Conservation (phyloP, 768 basidiomycete species). For the Rhodosporidiobolus odoratus region DNA sequence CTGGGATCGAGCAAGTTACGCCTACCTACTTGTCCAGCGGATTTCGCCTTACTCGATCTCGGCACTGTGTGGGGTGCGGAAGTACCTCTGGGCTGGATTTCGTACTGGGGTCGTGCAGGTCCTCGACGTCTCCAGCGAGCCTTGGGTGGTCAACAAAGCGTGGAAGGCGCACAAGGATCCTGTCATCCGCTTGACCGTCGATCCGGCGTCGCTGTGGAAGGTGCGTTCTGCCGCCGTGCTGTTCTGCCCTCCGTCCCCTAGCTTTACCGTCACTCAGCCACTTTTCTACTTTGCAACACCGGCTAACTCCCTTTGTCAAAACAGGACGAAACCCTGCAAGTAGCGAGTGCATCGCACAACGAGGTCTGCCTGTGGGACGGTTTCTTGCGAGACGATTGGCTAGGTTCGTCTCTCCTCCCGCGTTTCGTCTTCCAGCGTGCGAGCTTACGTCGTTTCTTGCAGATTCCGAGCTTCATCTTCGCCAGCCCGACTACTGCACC, state of each 20-base stretch:
- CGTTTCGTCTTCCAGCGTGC: conserved; percentile 19
- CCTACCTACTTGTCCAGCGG: conserved; percentile 30
- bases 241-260: background rate
- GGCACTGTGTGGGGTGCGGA: conserved; percentile 74
- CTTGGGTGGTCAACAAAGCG: conserved; percentile 79
- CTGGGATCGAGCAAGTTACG: conserved; percentile 54
- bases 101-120: conserved; percentile 74
- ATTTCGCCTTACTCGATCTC: conserved; percentile 67
- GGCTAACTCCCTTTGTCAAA: conserved; percentile 22
- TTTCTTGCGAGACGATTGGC: conserved; percentile 72
- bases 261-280: background rate
- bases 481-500: conserved; percentile 68
- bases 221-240: conserved; percentile 48
- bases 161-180: conserved; percentile 72
- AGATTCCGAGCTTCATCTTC: conserved; percentile 72
- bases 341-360: conserved; percentile 70
- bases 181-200: conserved; percentile 64
- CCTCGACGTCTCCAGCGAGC: conserved; percentile 62
- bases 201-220: conserved; percentile 68
- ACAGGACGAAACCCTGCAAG: conserved; percentile 53
- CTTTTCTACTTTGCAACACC: conserved; percentile 18
- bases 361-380: conserved; percentile 88
- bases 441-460: conserved; percentile 3
- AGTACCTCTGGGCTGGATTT: conserved; percentile 79
- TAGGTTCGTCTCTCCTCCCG: conserved; percentile 57